A percentile compares a stretch with the other conserved stretches of the same genome.
phyloP scores from a whole-genome alignment of 2,329 filamentous ascomycete species.

The Dactylellina leptospora region DNA sequence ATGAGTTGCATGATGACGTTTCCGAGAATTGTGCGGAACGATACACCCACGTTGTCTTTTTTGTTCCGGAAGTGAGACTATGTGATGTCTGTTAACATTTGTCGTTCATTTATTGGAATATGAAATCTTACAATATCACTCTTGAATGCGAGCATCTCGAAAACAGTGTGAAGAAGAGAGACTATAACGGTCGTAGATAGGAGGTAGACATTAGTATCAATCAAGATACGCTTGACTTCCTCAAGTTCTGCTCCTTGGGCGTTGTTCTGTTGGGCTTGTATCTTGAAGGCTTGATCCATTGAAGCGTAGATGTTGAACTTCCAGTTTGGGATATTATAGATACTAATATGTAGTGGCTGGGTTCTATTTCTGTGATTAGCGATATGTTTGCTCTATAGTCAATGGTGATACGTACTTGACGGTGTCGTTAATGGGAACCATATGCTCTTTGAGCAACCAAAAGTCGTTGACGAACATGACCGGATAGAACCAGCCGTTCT shows the following conservation, averaged over 20 bases:
- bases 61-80: conserved; percentile 93
- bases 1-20: conserved; percentile 97
- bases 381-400: neutral
- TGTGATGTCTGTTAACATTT: conserved; percentile 55
- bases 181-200: conserved; percentile 84
- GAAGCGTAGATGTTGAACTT: conserved; percentile 86
- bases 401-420: conserved; percentile 70
- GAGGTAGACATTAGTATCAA: conserved; percentile 93
- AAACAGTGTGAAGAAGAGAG: conserved; percentile 88
- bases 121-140: conserved; percentile 74
- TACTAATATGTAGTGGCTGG: conserved; percentile 56
- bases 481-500: conserved; percentile 93
- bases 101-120: neutral
- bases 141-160: conserved; percentile 95
- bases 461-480: conserved; percentile 94
- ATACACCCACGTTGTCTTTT: conserved; percentile 98
- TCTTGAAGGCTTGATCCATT: conserved; percentile 86
- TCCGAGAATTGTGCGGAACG: conserved; percentile 91
- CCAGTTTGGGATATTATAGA: conserved; percentile 68
- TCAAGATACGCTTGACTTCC: conserved; percentile 92
- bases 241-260: conserved; percentile 94
- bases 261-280: conserved; percentile 76
- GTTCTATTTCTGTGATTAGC: conserved; percentile 43
- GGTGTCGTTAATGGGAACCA: conserved; percentile 90
- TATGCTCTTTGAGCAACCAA: conserved; percentile 92